Evolutionary conservation across 2,329 filamentous ascomycete genomes (phyloP).

Genomic region (Cytospora mali): DNA sequence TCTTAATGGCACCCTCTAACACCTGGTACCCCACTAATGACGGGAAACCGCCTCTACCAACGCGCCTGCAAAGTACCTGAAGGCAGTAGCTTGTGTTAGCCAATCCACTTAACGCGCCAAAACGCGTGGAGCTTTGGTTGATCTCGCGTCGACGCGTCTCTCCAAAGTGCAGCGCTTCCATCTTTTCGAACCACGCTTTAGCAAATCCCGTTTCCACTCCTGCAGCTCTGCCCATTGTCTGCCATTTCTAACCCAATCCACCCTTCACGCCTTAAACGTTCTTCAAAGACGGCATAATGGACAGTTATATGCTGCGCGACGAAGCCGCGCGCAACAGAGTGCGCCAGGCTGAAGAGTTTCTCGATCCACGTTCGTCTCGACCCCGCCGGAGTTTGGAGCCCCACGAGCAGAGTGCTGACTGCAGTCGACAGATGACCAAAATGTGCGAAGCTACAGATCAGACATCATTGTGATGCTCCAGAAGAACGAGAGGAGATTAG

Average conservation of each 20-base stretch:
- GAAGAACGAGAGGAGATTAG: constrained; percentile 64
- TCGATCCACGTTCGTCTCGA: constrained; percentile 77
- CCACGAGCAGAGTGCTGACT: constrained; percentile 4
- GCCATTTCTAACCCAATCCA: not conserved
- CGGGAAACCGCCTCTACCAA: rapidly evolving
- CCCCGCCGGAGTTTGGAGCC: not conserved
- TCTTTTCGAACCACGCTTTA: constrained; percentile 3
- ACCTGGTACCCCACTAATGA: not conserved
- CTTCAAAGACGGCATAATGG: constrained; percentile 55
- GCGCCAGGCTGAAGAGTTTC: constrained; percentile 85
- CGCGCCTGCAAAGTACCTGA: rapidly evolving
- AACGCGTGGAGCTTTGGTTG: constrained; percentile 8
- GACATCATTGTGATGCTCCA: constrained; percentile 82
- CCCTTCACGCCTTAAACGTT: not conserved
- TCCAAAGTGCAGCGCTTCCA: constrained; percentile 8
- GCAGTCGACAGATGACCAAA: constrained; percentile 49
- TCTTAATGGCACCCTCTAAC: not conserved
- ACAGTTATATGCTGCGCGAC: constrained; percentile 76
- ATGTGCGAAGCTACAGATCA: constrained; percentile 76
- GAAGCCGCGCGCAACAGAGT: constrained; percentile 83
- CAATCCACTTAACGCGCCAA: constrained; percentile 20
- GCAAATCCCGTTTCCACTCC: not conserved
- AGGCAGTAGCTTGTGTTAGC: constrained; percentile 3
- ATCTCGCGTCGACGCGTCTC: constrained; percentile 23
- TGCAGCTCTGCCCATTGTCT: not conserved